Conservation (phyloP, 2,329 filamentous ascomycete genomes). For the Apiospora aurea region DNA sequence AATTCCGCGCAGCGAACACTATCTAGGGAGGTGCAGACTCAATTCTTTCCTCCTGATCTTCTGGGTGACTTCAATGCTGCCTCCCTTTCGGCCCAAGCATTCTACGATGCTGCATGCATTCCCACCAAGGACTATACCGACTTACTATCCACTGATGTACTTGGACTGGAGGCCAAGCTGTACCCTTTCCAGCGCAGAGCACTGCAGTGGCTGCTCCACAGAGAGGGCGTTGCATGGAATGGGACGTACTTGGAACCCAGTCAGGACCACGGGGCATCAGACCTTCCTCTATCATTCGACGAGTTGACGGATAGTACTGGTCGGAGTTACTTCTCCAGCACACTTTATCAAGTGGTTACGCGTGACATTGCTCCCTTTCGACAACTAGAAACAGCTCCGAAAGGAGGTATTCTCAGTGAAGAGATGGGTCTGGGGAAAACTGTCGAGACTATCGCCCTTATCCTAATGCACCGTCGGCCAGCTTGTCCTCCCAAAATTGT, state of each 20-base stretch:
- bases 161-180: slow-evolving; percentile 57
- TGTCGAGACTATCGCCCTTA: slow-evolving; percentile 74
- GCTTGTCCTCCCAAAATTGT: slow-evolving; percentile 30
- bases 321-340: slow-evolving; percentile 52
- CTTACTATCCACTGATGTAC: slow-evolving; percentile 49
- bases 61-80: slow-evolving; percentile 31
- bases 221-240: slow-evolving; percentile 55
- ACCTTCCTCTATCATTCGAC: slow-evolving; percentile 53
- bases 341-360: slow-evolving; percentile 66
- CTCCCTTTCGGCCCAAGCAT: slow-evolving; percentile 58
- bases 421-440: slow-evolving; percentile 89
- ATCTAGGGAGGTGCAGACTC: slow-evolving; percentile 47
- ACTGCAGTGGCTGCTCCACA: slow-evolving; percentile 72
- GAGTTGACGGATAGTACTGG: slow-evolving; percentile 54
- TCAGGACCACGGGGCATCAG: slow-evolving; percentile 28
- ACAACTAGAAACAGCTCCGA: slow-evolving; percentile 49
- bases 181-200: slow-evolving; percentile 78
- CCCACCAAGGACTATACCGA: slow-evolving; percentile 55
- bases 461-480: slow-evolving; percentile 66
- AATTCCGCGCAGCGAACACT: slow-evolving; percentile 38
- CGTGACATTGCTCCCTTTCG: slow-evolving; percentile 55
- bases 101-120: slow-evolving; percentile 74
- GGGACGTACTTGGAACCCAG: slow-evolving; percentile 37
- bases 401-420: slow-evolving; percentile 74
- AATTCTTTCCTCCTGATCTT: slow-evolving; percentile 39